phyloP scores from a whole-genome alignment of 495 filamentous ascomycete species.

The Xylaria intraflava region DNA sequence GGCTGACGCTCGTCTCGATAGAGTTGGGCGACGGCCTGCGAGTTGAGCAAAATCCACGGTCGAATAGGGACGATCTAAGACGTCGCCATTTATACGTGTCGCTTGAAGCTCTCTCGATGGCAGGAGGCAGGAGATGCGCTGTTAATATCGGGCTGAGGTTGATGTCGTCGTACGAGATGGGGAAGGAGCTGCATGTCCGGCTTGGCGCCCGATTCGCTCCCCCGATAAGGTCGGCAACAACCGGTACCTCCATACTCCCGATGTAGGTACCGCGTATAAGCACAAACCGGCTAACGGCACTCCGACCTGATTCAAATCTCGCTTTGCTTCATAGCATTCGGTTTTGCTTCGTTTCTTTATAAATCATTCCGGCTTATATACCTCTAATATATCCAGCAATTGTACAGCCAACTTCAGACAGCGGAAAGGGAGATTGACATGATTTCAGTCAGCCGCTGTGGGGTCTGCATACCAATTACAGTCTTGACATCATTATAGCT shows the following conservation, averaged over 20 bases:
- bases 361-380: too few relatives aligned
- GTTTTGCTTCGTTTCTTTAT: too few relatives aligned
- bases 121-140: neutral
- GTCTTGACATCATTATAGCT: too few relatives aligned
- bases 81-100: neutral
- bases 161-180: conserved; percentile 3
- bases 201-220: conserved; percentile 9
- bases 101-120: neutral
- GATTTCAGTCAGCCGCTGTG: too few relatives aligned
- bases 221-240: conserved; percentile 6
- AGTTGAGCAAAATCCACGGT: neutral
- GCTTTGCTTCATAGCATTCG: too few relatives aligned
- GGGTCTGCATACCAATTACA: too few relatives aligned
- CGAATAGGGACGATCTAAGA: neutral
- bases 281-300: too few relatives aligned
- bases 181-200: conserved; percentile 1
- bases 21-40: neutral
- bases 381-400: too few relatives aligned
- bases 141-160: neutral
- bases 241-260: neutral
- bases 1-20: neutral
- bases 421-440: too few relatives aligned
- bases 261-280: too few relatives aligned
- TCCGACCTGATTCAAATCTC: too few relatives aligned
- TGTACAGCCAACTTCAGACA: too few relatives aligned